A percentile compares a stretch with the other conserved stretches of the same genome.
Conservation (phyloP, 1,284 basidiomycete genomes). For the Apiotrichum sp. region DNA sequence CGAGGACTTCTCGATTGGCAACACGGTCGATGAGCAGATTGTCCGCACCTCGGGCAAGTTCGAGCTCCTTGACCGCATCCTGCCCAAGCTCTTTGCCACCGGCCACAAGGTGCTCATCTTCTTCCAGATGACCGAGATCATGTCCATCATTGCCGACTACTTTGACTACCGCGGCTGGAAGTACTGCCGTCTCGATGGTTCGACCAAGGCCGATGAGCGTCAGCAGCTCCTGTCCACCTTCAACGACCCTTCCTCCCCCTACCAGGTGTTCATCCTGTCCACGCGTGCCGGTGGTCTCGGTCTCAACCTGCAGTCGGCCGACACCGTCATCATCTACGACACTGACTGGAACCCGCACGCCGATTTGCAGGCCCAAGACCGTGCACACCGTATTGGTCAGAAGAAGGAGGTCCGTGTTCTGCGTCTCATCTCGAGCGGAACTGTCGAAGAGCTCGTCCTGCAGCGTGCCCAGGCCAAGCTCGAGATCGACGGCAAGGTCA, state of each 20-base stretch:
- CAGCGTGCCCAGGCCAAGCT: constrained; percentile 92
- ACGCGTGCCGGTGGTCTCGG: constrained; percentile 97
- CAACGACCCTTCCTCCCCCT: constrained; percentile 85
- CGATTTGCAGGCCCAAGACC: constrained; percentile 76
- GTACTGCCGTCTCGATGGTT: constrained; percentile 92
- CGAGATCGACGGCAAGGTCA: constrained; percentile 99
- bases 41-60: constrained; percentile 89
- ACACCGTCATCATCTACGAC: constrained; percentile 86
- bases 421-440: constrained; percentile 95
- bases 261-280: constrained; percentile 91
- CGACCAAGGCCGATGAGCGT: constrained; percentile 97
- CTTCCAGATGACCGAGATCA: constrained; percentile 99
- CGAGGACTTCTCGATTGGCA: constrained; percentile 51
- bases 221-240: constrained; percentile 82
- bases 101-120: constrained; percentile 90
- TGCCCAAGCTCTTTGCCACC: constrained; percentile 90
- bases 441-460: constrained; percentile 96
- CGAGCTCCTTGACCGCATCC: constrained; percentile 83
- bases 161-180: constrained; percentile 83
- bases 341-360: constrained; percentile 90
- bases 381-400: constrained; percentile 98
- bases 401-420: constrained; percentile 97
- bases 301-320: constrained; percentile 94
- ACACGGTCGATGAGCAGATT: constrained; percentile 73
- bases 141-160: constrained; percentile 99